These are phyloP conservation scores for Alternaria brassicae DNA, from an alignment of 2,329 filamentous ascomycete genomes.

Conservation along the genomic window DNA sequence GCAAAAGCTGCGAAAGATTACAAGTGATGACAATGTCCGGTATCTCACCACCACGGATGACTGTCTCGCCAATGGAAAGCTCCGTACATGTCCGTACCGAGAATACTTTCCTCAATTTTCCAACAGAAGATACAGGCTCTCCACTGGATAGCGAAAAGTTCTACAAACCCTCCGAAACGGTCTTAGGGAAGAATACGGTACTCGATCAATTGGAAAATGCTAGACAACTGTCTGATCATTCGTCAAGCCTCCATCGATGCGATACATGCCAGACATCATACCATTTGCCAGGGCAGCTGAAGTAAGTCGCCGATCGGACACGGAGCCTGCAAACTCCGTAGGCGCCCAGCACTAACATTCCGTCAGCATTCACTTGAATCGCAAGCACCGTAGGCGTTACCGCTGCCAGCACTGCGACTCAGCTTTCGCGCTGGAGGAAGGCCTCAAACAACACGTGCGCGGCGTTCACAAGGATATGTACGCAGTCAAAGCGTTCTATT, in stretches of 20 bases:
- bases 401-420: slow-evolving; percentile 14
- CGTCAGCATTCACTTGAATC: slow-evolving; percentile 21
- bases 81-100: neutral
- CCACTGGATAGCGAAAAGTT: neutral
- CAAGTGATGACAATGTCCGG: neutral
- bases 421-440: slow-evolving; percentile 19
- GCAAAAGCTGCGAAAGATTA: neutral
- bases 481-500: slow-evolving; percentile 9
- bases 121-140: slow-evolving; percentile 1
- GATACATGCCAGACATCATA: slow-evolving; percentile 2
- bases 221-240: neutral
- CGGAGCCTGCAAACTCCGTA: neutral
- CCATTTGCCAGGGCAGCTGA: slow-evolving; percentile 13
- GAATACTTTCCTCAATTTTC: neutral
- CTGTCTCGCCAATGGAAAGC: neutral
- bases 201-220: neutral
- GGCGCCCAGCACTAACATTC: neutral
- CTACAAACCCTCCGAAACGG: neutral
- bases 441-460: slow-evolving; percentile 19
- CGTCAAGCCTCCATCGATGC: neutral
- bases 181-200: neutral
- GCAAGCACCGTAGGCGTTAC: slow-evolving; percentile 23
- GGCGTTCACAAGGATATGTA: slow-evolving; percentile 17
- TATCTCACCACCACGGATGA: neutral
- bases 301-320: slow-evolving; percentile 10